A percentile compares a stretch with the other conserved stretches of the same genome.
Conservation (phyloP, 2,329 filamentous ascomycete genomes). For the Sarocladiaceae sp. region DNA sequence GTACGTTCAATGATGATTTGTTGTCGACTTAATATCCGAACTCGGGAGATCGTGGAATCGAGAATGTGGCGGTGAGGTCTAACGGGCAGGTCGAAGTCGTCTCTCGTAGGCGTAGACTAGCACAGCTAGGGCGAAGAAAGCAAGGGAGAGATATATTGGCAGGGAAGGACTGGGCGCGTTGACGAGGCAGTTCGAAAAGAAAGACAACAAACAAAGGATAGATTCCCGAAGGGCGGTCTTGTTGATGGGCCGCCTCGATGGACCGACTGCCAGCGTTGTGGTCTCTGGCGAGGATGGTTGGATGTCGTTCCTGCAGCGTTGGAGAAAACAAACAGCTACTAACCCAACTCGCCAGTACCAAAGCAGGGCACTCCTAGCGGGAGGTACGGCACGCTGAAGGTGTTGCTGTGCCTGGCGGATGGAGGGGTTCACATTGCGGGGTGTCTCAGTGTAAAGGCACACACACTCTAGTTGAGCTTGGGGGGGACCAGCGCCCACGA, state of each 20-base stretch:
- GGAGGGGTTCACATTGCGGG: no score
- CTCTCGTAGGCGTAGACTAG: not conserved
- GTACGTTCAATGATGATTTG: not conserved
- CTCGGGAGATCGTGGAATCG: no score
- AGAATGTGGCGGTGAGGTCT: slow-evolving; percentile 7
- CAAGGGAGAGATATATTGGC: not conserved
- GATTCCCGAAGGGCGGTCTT: not conserved
- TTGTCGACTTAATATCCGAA: no score
- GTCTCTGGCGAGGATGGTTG: not conserved
- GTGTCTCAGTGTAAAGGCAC: no score
- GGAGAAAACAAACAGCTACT: no score
- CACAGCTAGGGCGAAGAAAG: not conserved
- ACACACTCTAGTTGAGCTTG: no score
- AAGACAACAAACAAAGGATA: slow-evolving; percentile 1
- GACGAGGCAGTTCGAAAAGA: not conserved
- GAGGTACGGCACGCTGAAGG: no score
- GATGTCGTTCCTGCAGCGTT: not conserved
- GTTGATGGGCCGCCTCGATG: no score
- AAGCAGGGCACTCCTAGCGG: no score
- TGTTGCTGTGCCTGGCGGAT: no score
- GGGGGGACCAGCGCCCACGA: no score
- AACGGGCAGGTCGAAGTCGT: not conserved
- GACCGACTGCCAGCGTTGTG: not conserved
- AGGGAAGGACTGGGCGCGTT: not conserved
- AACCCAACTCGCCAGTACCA: no score